phyloP scores from a whole-genome alignment of 1,284 basidiomycete genomes.

The Heliocybe sulcata region DNA sequence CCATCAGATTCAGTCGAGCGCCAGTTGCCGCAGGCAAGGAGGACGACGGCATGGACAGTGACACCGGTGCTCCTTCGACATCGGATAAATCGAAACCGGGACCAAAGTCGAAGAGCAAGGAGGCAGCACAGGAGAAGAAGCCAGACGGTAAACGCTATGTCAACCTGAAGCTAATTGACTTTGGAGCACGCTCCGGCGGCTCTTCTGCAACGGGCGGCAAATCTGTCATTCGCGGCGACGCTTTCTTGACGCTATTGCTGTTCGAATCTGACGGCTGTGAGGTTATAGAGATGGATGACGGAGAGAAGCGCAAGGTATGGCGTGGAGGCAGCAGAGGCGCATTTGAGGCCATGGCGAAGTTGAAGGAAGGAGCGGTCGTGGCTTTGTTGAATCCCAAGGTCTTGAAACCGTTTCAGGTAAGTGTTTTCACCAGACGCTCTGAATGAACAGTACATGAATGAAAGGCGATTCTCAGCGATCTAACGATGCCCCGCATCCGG shows the following conservation, averaged over 20 bases:
- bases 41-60: constrained; percentile 19
- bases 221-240: constrained; percentile 68
- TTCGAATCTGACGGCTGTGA: constrained; percentile 82
- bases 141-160: constrained; percentile 74
- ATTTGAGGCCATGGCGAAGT: constrained; percentile 81
- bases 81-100: constrained; percentile 15
- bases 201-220: constrained; percentile 48
- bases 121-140: constrained; percentile 28
- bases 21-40: constrained; percentile 43
- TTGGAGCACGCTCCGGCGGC: constrained; percentile 48
- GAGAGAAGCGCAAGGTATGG: constrained; percentile 54
- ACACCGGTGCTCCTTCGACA: constrained; percentile 13
- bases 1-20: constrained; percentile 59
- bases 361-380: constrained; percentile 85
- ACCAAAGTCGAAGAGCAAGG: constrained; percentile 25
- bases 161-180: constrained; percentile 81
- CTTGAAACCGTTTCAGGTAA: constrained; percentile 77
- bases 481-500: constrained; percentile 61
- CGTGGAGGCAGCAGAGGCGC: constrained; percentile 88
- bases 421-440: constrained; percentile 12
- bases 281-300: constrained; percentile 37
- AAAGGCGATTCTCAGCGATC: constrained; percentile 29
- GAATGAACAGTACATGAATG: not conserved
- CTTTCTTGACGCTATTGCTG: constrained; percentile 74
- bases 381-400: constrained; percentile 87